Conservation (phyloP, 2,329 filamentous ascomycete species). For the Teratosphaeriaceae sp. region DNA sequence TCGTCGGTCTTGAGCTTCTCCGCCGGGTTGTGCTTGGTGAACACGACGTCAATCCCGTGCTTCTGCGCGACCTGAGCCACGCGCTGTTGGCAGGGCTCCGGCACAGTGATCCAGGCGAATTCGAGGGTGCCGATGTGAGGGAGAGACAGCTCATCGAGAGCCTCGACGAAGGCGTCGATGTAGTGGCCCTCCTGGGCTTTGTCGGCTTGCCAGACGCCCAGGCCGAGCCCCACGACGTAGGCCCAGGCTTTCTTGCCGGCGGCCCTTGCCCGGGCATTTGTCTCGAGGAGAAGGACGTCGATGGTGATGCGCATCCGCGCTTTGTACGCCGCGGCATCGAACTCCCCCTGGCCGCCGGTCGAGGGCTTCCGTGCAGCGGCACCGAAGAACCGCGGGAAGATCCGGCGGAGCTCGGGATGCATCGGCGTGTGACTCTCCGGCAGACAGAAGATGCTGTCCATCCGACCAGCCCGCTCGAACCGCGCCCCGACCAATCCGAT, state of each 20-base stretch:
- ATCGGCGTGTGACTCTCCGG: conserved; percentile 4
- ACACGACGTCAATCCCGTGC: conserved; percentile 19
- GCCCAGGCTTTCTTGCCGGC: conserved; percentile 18
- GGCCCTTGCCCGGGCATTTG: conserved; percentile 17
- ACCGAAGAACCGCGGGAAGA: conserved; percentile 20
- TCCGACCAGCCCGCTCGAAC: conserved; percentile 25
- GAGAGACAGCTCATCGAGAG: conserved; percentile 15
- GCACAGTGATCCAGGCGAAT: conserved; percentile 24
- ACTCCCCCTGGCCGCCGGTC: conserved; percentile 5
- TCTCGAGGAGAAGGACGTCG: conserved; percentile 26
- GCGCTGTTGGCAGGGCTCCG: conserved; percentile 1
- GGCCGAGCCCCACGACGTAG: conserved; percentile 27
- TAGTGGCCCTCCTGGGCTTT: conserved; percentile 18
- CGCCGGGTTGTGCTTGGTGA: conserved; percentile 24
- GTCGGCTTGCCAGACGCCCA: conserved; percentile 28
- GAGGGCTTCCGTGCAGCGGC: too few species aligned
- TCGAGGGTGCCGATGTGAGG: conserved; percentile 21
- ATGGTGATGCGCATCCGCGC: conserved; percentile 24
- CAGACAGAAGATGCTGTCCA: conserved; percentile 24
- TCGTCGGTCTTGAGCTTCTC: conserved; percentile 18
- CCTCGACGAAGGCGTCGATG: conserved; percentile 19
- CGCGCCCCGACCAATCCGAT: conserved; percentile 27
- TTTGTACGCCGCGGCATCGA: conserved; percentile 21
- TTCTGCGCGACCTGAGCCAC: conserved; percentile 9
- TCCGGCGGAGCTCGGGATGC: conserved; percentile 10